Base-by-base conservation (phyloP, 768 basidiomycete species). In the Trametes villosa region DNA sequence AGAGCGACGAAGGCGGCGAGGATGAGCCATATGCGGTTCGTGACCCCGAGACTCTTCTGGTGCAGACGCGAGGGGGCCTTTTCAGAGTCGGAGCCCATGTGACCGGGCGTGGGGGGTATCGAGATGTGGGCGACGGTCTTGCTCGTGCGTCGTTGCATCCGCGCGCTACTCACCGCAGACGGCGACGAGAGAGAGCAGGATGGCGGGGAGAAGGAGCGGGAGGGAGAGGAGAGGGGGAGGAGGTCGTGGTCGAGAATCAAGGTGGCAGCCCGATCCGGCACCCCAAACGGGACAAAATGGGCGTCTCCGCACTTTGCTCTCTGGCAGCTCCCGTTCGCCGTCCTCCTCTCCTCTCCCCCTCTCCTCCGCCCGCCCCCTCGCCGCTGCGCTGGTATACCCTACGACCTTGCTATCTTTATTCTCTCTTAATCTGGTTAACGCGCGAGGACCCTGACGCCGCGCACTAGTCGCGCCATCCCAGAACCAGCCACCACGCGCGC, bases 21-120 rank as follows among this genome's bases (percentile, higher is more conserved):
- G 50, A 91, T 78, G 67, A 82, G 75, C 85, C 87, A 90, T 72
- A 91, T 86, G 62, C 88, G 83, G 72, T 85, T 84, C 4, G 84
- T 83, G 66, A 89, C 80, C 65, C 84, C 86, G 60, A 90, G 73
- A 48, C 72, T 82, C 64, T 86, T 84, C 67, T 83, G 81, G 66
- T 75, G 77, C 63, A 85, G 77, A 59, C 82, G 81, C 4, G 86
- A 79, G n/a, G 70, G 66, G 2, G 67, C 71, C 46, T 83, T 82
- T 52, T 87, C 81, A 29, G 57, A 11, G 29, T 78, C 74, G 67
- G 79, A 71, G 65, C 76, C 78, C 82, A 84, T 83, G 33, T 71
- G 72, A n/a, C 75, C 72, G 48, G 81, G 74, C 34, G 75, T 59
- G 78, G 70, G 60, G 78, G 73, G 73, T 80, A 71, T 24, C 63